Conservation (phyloP, 495 filamentous ascomycete genomes). For the Viridothelium virens region DNA sequence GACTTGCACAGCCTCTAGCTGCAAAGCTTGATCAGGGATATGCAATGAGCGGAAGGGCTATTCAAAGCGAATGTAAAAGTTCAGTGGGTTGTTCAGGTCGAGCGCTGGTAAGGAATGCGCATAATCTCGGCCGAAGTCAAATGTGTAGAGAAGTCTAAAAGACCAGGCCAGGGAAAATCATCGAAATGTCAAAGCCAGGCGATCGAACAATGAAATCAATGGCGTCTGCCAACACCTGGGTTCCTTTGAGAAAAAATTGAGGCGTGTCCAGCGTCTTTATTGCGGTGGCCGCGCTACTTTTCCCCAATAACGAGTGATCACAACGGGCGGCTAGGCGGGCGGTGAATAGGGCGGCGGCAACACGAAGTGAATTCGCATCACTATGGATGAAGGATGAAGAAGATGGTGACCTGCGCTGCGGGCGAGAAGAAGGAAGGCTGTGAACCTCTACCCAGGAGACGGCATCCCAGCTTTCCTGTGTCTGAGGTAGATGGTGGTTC, state of each 20-base stretch:
- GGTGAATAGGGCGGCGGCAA: not conserved
- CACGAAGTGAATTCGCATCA: not conserved
- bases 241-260: not conserved
- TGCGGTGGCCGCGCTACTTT: not conserved
- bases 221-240: not conserved
- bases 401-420: not conserved
- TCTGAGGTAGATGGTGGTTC: conserved; percentile 1
- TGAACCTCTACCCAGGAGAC: not conserved
- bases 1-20: not conserved
- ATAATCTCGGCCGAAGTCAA: conserved; percentile 10
- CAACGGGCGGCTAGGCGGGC: not conserved
- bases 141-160: not conserved
- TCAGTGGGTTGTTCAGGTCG: not conserved
- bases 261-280: not conserved
- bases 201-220: not conserved
- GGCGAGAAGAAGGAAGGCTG: not conserved
- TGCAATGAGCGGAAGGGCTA: not conserved
- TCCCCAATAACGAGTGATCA: not conserved
- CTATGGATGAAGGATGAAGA: not conserved
- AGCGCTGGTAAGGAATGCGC: conserved; percentile 9
- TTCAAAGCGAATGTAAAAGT: not conserved
- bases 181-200: not conserved
- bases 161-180: not conserved
- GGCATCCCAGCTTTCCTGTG: not conserved
- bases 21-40: not conserved